Base-by-base conservation (phyloP, 176 grass and related monocot species). In the Lolium multiflorum region DNA sequence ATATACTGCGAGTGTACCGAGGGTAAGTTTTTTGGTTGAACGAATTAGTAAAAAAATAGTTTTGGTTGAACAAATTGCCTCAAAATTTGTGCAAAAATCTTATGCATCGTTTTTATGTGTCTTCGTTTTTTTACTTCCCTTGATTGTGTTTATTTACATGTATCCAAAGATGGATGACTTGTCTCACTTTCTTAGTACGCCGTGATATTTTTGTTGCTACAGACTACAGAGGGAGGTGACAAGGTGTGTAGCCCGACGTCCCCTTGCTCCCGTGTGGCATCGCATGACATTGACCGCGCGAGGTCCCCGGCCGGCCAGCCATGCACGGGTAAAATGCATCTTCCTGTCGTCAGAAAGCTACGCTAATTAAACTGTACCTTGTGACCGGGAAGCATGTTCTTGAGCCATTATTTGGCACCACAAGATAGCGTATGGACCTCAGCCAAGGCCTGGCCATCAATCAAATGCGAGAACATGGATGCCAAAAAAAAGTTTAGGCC, bases 241-340 rank as follows among this genome's bases (percentile, higher is more conserved):
- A 78, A 78, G 62, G 62, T 38, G 35, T 35, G 41, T 43, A 43
- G 41, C 41, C 17, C 17, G 28, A 11, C 24, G 49, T 58, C 37
- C 62, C 49, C 18, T 71, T 38, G 71, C 12, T 28, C 44, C 20
- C 8, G 26, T 67, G n/a, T 31, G 60, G 37, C 74, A 69, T 44
- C 35, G 41, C 76, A 78, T 78, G 76, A 62, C 74, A 48, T 57
- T 38, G 75, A 60, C 74, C 43, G 25, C 14, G 46, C 14, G 67
- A 87, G 85, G 85, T 87, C 77, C 77, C 55, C 41, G 41, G 61
- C 25, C 11, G 61, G 61, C 61, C 6, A 43, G 37, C 61, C 46
- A 11, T 48, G 46, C 46, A 48, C 8, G 46, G 9, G 46, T 48
- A 48, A 48, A 48, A 48, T 48, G 46, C 46, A 48, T 48, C 46